phyloP scores from a whole-genome alignment of 306 rosid species.

The Castanea crenata region DNA sequence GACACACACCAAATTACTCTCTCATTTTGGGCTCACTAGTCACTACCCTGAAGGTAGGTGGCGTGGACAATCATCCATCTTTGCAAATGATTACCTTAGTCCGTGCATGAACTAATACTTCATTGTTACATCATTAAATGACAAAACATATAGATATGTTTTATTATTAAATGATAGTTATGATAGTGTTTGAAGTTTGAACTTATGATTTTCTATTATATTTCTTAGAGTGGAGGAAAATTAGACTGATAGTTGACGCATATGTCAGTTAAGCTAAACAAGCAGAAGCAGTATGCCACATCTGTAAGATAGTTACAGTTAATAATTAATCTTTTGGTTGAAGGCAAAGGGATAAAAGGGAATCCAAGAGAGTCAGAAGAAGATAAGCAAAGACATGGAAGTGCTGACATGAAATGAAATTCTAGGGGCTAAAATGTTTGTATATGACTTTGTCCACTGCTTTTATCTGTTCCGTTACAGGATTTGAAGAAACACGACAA shows the following conservation, averaged over 20 bases:
- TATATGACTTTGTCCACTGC: slow-evolving; percentile 19
- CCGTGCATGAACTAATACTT: too few relatives aligned
- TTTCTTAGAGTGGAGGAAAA: too few relatives aligned
- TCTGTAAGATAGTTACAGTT: not conserved
- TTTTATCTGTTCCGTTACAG: slow-evolving; percentile 2
- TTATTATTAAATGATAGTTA: too few relatives aligned
- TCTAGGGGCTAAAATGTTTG: slow-evolving; percentile 19
- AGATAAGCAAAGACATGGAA: not conserved
- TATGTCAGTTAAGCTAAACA: not conserved
- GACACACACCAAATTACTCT: too few relatives aligned
- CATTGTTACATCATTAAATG: too few relatives aligned
- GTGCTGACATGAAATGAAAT: slow-evolving; percentile 14
- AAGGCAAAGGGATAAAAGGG: not conserved
- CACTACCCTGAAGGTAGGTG: too few relatives aligned
- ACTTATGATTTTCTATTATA: too few relatives aligned
- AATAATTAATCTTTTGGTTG: not conserved
- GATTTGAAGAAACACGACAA: slow-evolving; percentile 34
- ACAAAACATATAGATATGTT: too few relatives aligned
- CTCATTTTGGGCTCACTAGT: too few relatives aligned
- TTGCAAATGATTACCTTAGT: too few relatives aligned
- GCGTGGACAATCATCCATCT: too few relatives aligned
- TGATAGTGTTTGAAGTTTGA: too few relatives aligned
- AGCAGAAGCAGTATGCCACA: not conserved
- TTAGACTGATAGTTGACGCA: not conserved
- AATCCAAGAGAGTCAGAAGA: slow-evolving; percentile 8